Evolutionary conservation across 2,329 filamentous ascomycete genomes (phyloP).

Genomic region (Colletotrichum limetticola): DNA sequence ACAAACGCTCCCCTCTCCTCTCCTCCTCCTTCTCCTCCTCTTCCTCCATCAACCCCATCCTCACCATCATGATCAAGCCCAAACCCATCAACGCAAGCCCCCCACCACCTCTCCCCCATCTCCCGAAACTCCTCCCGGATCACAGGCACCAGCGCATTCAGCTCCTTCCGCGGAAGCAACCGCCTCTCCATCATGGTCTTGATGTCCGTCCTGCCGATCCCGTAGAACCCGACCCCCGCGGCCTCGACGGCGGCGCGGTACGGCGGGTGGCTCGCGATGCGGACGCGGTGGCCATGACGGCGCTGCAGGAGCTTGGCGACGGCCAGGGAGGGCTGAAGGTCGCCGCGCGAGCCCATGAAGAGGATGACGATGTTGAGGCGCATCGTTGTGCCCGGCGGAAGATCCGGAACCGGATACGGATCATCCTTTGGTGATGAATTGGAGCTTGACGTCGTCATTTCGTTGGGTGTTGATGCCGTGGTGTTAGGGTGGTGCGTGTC

Average conservation of each 20-base stretch:
- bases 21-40: not conserved
- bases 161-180: conserved; percentile 28
- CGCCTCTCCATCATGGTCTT: conserved; percentile 35
- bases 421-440: too few relatives aligned
- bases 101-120: conserved; percentile 38
- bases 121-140: conserved; percentile 31
- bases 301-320: conserved; percentile 52
- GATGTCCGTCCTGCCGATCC: conserved; percentile 51
- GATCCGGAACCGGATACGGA: not conserved
- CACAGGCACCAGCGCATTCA: conserved; percentile 28
- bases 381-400: not conserved
- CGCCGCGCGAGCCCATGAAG: conserved; percentile 55
- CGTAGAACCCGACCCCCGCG: conserved; percentile 52
- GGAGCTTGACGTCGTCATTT: too few relatives aligned
- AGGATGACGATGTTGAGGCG: conserved; percentile 58
- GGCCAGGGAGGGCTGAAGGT: conserved; percentile 61
- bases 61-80: not conserved
- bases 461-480: not conserved
- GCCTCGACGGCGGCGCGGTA: conserved; percentile 52
- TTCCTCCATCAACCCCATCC: not conserved
- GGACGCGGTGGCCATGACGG: conserved; percentile 53
- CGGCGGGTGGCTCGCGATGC: conserved; percentile 54
- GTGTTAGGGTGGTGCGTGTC: not conserved
- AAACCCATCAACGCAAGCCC: conserved; percentile 34
- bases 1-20: conserved; percentile 33